Evolutionary conservation across 2,329 filamentous ascomycete genomes (phyloP), one percentile per base, ranked within the genome.

Genomic region (Aspergillus novoparasiticus): DNA sequence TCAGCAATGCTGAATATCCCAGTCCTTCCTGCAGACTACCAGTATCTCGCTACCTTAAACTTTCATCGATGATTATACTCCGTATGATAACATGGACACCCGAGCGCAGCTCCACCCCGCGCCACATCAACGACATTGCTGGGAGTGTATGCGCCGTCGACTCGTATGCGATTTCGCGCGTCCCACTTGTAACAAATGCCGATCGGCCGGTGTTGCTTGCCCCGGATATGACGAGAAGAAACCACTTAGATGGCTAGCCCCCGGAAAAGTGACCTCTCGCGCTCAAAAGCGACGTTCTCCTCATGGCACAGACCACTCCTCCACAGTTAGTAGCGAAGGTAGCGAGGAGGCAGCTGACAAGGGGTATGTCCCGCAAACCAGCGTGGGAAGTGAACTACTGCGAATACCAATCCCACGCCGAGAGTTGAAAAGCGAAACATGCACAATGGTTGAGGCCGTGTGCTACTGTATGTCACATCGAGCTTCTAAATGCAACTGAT

Each of bases 171-270:
- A 64, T 51, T 64, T 58, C 28, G 41, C 39, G 16, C 36, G 26
- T 6, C 62, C 56, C 1, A 36, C 48, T 6, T 64, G 62, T 43
- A 45, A 53, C 39, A 64, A 64, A 39, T 64, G 62, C 34, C 41
- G 39, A 16, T 23, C 50, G 6, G 43, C 59, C 19, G 59, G 62
- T 14, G 46, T 61, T 9, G 50, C 39, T 21, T 64, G 62, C 30
- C 62, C 59, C 1, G 62, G 62, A 30, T 64, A 64, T 32, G 59
- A 53, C 26, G 59, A 57, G 4, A 61, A 64, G 10, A 61, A 64
- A 36, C 62, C 62, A 28, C 48, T 64, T 11, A 58, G 56, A 34
- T 61, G 62, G 62, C 28, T 59, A 6, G 23, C 54, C 21, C 34
- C 62, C 10, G 50, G 62, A 4, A 61, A 43, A n/a, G 62, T 61